These are phyloP conservation scores for Neonectria hederae DNA, from an alignment of 2,329 filamentous ascomycete genomes.

Conservation along the genomic window DNA sequence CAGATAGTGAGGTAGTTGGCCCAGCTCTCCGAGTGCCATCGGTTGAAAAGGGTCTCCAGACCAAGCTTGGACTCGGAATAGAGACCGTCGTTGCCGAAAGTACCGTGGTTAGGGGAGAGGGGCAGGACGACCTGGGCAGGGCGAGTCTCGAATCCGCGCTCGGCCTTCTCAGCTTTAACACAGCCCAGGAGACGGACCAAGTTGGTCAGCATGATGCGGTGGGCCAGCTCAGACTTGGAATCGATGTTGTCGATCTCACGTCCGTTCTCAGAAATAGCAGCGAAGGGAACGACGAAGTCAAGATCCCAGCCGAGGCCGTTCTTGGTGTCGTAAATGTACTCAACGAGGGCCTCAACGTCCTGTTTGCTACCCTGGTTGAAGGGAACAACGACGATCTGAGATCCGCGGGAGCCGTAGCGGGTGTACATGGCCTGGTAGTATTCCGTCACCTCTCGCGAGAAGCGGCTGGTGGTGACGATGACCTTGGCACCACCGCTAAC, in stretches of 20 bases:
- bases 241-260: slow-evolving; percentile 97
- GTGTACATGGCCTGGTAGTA: slow-evolving; percentile 99
- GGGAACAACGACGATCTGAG: slow-evolving; percentile 95
- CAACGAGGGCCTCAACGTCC: slow-evolving; percentile 90
- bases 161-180: slow-evolving; percentile 90
- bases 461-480: slow-evolving; percentile 94
- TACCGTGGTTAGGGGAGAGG: slow-evolving; percentile 97
- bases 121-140: slow-evolving; percentile 97
- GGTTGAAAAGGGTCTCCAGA: slow-evolving; percentile 96
- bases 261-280: slow-evolving; percentile 96
- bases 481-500: slow-evolving; percentile 98
- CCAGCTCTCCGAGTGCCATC: slow-evolving; percentile 98
- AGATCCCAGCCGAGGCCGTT: slow-evolving; percentile 98
- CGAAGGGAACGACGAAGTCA: slow-evolving; percentile 95
- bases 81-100: slow-evolving; percentile 95
- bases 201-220: slow-evolving; percentile 99
- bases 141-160: slow-evolving; percentile 90
- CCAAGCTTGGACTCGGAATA: slow-evolving; percentile 99
- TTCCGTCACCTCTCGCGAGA: slow-evolving; percentile 96
- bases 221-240: slow-evolving; percentile 96
- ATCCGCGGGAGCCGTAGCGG: slow-evolving; percentile 90
- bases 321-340: slow-evolving; percentile 98
- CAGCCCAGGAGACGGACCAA: slow-evolving; percentile 88
- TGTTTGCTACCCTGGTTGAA: slow-evolving; percentile 99
- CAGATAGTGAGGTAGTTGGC: slow-evolving; percentile 97